These are phyloP conservation scores for Auxenochlorella protothecoides DNA, from an alignment of 139 green algal genomes.

Conservation along the genomic window DNA sequence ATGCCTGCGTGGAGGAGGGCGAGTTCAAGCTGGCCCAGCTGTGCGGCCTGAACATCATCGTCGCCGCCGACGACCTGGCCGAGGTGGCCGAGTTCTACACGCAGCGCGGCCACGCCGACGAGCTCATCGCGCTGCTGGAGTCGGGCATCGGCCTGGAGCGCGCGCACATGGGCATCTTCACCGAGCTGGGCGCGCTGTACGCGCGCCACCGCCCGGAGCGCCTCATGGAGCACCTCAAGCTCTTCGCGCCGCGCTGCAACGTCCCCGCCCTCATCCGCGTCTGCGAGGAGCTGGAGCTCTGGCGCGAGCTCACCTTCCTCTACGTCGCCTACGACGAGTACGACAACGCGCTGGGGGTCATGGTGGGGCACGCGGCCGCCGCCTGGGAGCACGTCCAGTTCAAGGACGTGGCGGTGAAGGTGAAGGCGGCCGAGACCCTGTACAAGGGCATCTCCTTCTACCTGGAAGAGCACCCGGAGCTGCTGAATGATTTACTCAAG, in stretches of 20 bases:
- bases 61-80: constrained; percentile 96
- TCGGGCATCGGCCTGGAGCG: constrained; percentile 92
- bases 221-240: constrained; percentile 99
- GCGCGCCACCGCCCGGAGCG: constrained; percentile 60
- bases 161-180: constrained; percentile 99
- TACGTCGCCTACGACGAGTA: constrained; percentile 98
- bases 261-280: constrained; percentile 93
- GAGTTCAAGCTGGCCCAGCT: constrained; percentile 96
- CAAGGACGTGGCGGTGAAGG: constrained; percentile 66
- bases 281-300: constrained; percentile 91
- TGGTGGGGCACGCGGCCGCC: constrained; percentile 85
- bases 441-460: constrained; percentile 96
- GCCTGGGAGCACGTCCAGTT: constrained; percentile 97
- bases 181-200: constrained; percentile 89
- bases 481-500: constrained; percentile 90
- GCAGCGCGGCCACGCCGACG: constrained; percentile 73
- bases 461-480: constrained; percentile 89
- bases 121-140: constrained; percentile 95
- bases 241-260: constrained; percentile 94
- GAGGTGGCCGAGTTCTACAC: constrained; percentile 93
- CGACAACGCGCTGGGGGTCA: constrained; percentile 88
- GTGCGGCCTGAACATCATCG: constrained; percentile 97
- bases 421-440: constrained; percentile 66
- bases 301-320: constrained; percentile 93
- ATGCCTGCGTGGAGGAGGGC: constrained; percentile 90